phyloP scores from a whole-genome alignment of 176 grass and related monocot genomes.

The Hordeum vulgare region DNA sequence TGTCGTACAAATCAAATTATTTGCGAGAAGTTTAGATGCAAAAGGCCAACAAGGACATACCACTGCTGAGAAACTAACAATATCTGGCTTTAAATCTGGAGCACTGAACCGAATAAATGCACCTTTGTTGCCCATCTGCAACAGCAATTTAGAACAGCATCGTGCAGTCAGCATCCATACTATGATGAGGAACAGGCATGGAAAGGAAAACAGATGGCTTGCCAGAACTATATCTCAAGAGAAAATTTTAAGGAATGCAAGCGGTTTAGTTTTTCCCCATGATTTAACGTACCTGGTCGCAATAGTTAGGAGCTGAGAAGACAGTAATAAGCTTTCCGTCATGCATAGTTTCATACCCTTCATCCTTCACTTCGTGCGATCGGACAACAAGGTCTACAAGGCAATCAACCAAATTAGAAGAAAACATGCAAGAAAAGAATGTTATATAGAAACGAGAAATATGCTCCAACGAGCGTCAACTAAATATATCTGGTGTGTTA shows the following conservation, averaged over 20 bases:
- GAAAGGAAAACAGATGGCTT: background rate
- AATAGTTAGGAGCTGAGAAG: constrained; percentile 92
- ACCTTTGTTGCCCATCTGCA: constrained; percentile 96
- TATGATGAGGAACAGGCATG: background rate
- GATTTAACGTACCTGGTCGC: constrained; percentile 60
- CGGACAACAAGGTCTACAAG: constrained; percentile 75
- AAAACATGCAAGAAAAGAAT: background rate
- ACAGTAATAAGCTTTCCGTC: constrained; percentile 85
- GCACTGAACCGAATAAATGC: constrained; percentile 73
- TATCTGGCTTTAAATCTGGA: constrained; percentile 71
- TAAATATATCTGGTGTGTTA: background rate
- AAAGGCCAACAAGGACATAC: constrained; percentile 19
- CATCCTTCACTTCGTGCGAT: constrained; percentile 91
- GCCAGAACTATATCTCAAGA: background rate
- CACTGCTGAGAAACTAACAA: constrained; percentile 54
- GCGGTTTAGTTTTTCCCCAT: background rate
- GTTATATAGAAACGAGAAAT: background rate
- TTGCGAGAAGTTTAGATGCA: background rate
- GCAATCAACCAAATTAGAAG: background rate
- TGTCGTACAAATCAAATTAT: background rate
- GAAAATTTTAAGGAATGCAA: background rate
- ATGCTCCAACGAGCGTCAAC: background rate
- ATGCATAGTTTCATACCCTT: constrained; percentile 87
- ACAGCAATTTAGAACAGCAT: constrained; percentile 4
- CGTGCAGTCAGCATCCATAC: background rate